A percentile compares a stretch with the other conserved stretches of the same genome.
Conservation (phyloP, 768 basidiomycete genomes). For the Boletus speciosus region DNA sequence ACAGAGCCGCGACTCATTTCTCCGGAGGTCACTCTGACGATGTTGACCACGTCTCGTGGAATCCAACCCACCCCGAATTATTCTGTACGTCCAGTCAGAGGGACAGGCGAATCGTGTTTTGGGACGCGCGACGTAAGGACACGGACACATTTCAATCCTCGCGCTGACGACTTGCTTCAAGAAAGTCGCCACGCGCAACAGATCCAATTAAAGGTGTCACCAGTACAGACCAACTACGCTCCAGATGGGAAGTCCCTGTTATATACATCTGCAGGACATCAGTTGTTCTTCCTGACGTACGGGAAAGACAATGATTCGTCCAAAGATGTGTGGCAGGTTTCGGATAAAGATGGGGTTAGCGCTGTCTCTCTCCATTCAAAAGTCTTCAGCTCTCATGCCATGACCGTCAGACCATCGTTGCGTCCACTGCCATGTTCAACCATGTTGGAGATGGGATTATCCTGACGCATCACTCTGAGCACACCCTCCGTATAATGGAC, state of each 20-base stretch:
- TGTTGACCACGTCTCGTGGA: slow-evolving; percentile 82
- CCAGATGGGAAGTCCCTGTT: slow-evolving; percentile 68
- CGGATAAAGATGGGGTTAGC: slow-evolving; percentile 30
- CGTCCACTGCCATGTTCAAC: slow-evolving; percentile 72
- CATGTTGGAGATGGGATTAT: slow-evolving; percentile 71
- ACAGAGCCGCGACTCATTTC: slow-evolving; percentile 59
- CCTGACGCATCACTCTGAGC: slow-evolving; percentile 59
- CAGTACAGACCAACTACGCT: slow-evolving; percentile 64
- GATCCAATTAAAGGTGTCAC: slow-evolving; percentile 53
- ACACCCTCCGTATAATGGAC: slow-evolving; percentile 64
- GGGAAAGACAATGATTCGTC: slow-evolving; percentile 51
- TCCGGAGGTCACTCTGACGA: slow-evolving; percentile 74
- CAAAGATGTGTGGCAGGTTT: slow-evolving; percentile 49
- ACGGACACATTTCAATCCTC: not conserved
- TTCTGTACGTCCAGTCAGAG: slow-evolving; percentile 79
- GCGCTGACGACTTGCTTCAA: slow-evolving; percentile 26
- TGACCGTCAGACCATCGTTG: slow-evolving; percentile 40
- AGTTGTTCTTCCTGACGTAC: slow-evolving; percentile 58
- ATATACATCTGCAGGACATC: slow-evolving; percentile 58
- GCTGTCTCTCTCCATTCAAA: not conserved
- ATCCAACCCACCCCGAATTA: slow-evolving; percentile 78
- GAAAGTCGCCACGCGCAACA: slow-evolving; percentile 71
- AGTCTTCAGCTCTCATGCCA: not conserved
- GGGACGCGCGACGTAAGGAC: slow-evolving; percentile 76
- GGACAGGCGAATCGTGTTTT: slow-evolving; percentile 73